Base-by-base conservation (phyloP, 108 stramenopile genomes). In the Cyclotella cryptica region DNA sequence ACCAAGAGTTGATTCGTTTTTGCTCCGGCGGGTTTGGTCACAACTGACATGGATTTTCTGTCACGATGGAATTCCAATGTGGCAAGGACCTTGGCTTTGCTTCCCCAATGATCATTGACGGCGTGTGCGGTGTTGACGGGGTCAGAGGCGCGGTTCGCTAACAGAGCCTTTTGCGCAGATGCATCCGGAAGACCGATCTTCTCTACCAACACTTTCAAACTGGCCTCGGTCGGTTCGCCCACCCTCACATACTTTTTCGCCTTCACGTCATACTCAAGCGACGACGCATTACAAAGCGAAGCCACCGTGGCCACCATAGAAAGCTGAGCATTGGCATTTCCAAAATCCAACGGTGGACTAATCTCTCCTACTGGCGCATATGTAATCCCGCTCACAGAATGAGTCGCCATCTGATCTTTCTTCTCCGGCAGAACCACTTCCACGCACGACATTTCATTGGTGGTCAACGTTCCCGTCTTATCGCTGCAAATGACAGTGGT, bases 391-490 rank as follows among this genome's bases (percentile, higher is more conserved):
- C 52, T 66, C 42, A 85, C 82, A n/a, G 49, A 63, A 24, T 77
- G 82, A 64, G 52, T 63, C n/a, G 58, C 52, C 81, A 76, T 79
- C 22, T 51, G 62, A 58, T 47, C 42, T 24, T 58, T 65, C 29
- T 72, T 72, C 24, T 54, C 10, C 18, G 75, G 75, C 18, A 74
- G 29, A 10, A 74, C 66, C 29, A 72, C 21, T 41, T 70, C 74
- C 29, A 79, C 87, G 44, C 88, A 92, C 28, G 91, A 87, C 96
- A 96, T 96, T 66, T 87, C 75, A 87, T 94, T 94, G 62, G 90
- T 84, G 26, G 96, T 97, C 26, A 97, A 79, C 12, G 96, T 97
- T 42, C 96, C 96, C 9, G 96, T 97, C 88, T 97, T 97, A 90
- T 97, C 96, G 17, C 81, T 75, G 80, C 91, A 91, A 60, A 95